Base-by-base conservation (phyloP, 805 yeast genomes). In the Tetrapisispora iriomotensis region DNA sequence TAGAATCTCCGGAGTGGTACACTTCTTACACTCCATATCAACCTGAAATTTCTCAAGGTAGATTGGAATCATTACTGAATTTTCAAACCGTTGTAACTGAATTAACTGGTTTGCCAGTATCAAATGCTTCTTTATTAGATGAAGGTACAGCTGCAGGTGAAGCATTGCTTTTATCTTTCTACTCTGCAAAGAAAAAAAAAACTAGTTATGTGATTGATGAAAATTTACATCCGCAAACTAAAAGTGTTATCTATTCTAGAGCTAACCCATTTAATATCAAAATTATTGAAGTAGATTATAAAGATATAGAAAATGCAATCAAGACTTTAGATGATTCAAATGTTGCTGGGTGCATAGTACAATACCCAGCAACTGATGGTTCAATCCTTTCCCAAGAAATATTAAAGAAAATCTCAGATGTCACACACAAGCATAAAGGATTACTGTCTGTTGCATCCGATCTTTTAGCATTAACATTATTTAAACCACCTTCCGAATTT, bases 141-240 rank as follows among this genome's bases (percentile, higher is more conserved):
- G 98, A 92, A 67, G 96, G 92, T 35, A 82, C 96, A 6, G 96
- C 97, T 18, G 97, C 96, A 6, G 95, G 92, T 30, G 98, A 90
- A 65, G 96, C 97, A 19, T 81, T 92, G 90, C 73, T 87, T 34
- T 66, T 92, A 68, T 72, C 94, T 1, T 86, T 70, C 65, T 77
- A 80, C 54, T 67, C 71, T 36, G 54, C 68, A 18, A 77, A 77
- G 52, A 82, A 80, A 42, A 90, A 87, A 65, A 81, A 75, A 54
- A 47, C 61, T 10, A 70, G 67, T 34, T 92, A 72, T 53, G 79
- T 81, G 32, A 82, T 88, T 26, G 96, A 92, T 61, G 51, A 67
- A 19, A 75, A 75, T 43, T 70, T 87, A 35, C 94, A 85, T 56
- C 83, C 84, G 21, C 97, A 92, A 61, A 92, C 97, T 0, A 61